A percentile compares a stretch with the other conserved stretches of the same genome.
These are phyloP conservation scores for Stentor coeruleus DNA, from an alignment of 73 alveolate genomes.

Conservation along the genomic window DNA sequence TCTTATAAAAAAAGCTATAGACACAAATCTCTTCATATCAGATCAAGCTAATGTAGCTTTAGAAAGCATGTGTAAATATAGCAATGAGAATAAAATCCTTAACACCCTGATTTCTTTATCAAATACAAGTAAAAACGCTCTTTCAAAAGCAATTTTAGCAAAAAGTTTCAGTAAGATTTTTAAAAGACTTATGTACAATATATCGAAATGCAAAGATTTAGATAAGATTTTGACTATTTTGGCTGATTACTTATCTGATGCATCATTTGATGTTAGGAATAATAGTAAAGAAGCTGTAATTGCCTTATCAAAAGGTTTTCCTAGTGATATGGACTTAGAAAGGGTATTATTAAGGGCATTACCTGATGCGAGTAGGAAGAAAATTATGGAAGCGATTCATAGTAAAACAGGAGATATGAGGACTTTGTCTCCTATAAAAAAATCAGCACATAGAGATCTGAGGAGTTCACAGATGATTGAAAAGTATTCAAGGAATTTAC, in stretches of 20 bases:
- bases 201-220: not conserved
- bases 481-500: not conserved
- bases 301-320: slow-evolving; percentile 19
- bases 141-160: slow-evolving; percentile 6
- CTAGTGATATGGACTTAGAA: not conserved
- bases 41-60: slow-evolving; percentile 14
- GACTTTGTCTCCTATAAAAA: not conserved
- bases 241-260: not conserved
- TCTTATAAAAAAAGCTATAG: slow-evolving; percentile 24
- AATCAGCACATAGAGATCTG: not conserved
- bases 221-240: slow-evolving; percentile 17
- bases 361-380: not conserved
- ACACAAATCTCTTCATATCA: slow-evolving; percentile 13
- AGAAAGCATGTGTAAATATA: not conserved
- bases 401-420: not conserved
- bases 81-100: slow-evolving; percentile 6
- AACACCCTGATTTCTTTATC: not conserved
- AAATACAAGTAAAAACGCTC: not conserved
- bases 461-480: not conserved
- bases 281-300: slow-evolving; percentile 16
- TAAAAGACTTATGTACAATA: not conserved
- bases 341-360: not conserved
- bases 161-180: slow-evolving; percentile 13
- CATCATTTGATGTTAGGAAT: slow-evolving; percentile 20
- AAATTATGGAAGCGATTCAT: not conserved